Evolutionary conservation across 2,329 filamentous ascomycete species (phyloP).

Genomic region (Cladophialophora yegresii): DNA sequence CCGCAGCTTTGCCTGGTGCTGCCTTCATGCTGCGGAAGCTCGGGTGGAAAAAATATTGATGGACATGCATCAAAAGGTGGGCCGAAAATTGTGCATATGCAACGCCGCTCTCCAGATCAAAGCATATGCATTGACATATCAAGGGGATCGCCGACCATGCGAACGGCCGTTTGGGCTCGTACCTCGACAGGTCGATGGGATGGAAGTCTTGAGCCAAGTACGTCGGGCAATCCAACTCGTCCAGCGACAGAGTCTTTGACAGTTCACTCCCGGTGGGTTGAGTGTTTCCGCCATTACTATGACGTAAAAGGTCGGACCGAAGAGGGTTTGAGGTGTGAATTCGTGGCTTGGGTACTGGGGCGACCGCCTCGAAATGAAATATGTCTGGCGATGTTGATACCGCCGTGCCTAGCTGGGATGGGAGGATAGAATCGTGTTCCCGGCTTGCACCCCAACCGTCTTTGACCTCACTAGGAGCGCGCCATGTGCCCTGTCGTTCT

Average conservation of each 20-base stretch:
- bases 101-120: constrained; percentile 44
- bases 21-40: constrained; percentile 24
- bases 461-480: constrained; percentile 2
- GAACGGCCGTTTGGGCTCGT: constrained; percentile 34
- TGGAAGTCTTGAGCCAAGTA: constrained; percentile 34
- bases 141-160: constrained; percentile 35
- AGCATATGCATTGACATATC: constrained; percentile 35
- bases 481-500: not conserved
- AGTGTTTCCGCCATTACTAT: not conserved
- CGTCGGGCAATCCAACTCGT: constrained; percentile 28
- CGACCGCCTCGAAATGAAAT: constrained; percentile 26
- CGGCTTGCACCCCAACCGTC: constrained; percentile 11
- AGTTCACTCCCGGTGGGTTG: not conserved
- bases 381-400: constrained; percentile 30
- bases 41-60: constrained; percentile 46
- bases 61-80: constrained; percentile 50
- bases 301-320: not conserved
- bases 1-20: not conserved
- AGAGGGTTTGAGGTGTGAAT: constrained; percentile 32
- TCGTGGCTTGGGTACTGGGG: constrained; percentile 21
- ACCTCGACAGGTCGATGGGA: constrained; percentile 34
- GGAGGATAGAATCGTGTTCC: constrained; percentile 4
- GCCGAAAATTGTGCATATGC: constrained; percentile 52
- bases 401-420: constrained; percentile 21
- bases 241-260: constrained; percentile 18